Base-by-base conservation (phyloP, 495 filamentous ascomycete genomes). In the Massariosphaeria phaeospora region DNA sequence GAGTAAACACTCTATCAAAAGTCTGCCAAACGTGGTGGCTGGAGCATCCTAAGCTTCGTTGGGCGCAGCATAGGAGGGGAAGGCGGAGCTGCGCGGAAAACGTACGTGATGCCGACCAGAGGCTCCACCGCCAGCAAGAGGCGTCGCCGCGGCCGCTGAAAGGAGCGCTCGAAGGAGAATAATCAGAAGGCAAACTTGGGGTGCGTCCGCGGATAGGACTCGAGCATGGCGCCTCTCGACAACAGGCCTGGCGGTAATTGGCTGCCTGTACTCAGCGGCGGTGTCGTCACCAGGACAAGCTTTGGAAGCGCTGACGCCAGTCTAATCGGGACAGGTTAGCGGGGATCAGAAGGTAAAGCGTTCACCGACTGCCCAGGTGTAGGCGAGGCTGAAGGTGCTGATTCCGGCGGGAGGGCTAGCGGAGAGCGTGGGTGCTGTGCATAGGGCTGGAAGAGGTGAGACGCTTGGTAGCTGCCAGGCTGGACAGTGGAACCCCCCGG, bases 371-470 rank as follows among this genome's bases (percentile, higher is more conserved):
- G 47, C 17, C 38, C 2, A n/a, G 38, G 38, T 9, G 38, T 3
- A n/a, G 38, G 35, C n/a, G n/a, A 13, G 25, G 58, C 31, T 44
- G 38, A 61, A 55, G 52, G 59, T 62, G 61, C 55, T 59, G 55
- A 59, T 54, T 1, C 3, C 48, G 43, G 55, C 48, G 60, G 60
- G 44, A 50, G 45, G 29, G 49, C 60, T 59, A 55, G 55, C 33
- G 27, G 23, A 31, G 26, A 43, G 38, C 39, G 47, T 52, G 47
- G 49, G 50, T 48, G 50, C 40, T 35, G 44, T 60, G 61, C 61
- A 53, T 64, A 64, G 61, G 61, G 61, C 61, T 64, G 61, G 45
- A 46, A 29, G 53, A 41, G 33, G 55, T 64, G 55, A 64, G 55
- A 64, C 30, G 61, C 61, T 63, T 63, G 50, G 29, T 59, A 57